Evolutionary conservation across 2,329 filamentous ascomycete species (phyloP), one percentile per base, ranked within the genome.

Genomic region (Paecilomyces fulvus): DNA sequence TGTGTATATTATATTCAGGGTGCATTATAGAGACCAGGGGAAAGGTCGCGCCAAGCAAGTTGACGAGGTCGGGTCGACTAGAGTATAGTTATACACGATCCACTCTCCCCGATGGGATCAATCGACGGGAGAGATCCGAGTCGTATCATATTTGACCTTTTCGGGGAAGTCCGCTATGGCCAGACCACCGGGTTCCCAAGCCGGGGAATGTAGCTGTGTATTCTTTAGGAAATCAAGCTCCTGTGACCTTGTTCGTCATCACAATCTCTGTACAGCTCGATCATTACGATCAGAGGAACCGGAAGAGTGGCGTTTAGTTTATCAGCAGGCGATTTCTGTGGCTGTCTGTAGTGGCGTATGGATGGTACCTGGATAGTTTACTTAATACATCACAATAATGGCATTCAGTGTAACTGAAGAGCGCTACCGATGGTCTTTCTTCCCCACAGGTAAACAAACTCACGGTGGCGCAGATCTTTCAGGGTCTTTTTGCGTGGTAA

Each of bases 381-480:
- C n/a, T n/a, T n/a, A 55, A 49, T 57, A 53, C 56, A 55, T 58
- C 53, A 51, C 55, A 50, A 56, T 59, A 50, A 56, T 59, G 54
- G 52, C 53, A 52, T 57, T 54, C 56, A 54, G 31, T 57, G 49
- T 54, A 58, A 54, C 48, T 31, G 48, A n/a, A 57, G 54, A 55
- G 60, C 25, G 48, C 60, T 46, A 49, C 52, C 50, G 37, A 53
- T 58, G 59, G 49, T 43, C 56, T 57, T 55, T 43, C 56, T 57
- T 55, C 53, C 57, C 56, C 54, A 57, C 48, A 54, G 58, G 17
- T 33, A 56, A 58, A 56, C 58, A 55, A n/a, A n/a, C n/a, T n/a
- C 54, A 56, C 58, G 61, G 55, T 59, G 56, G 53, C 50, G 62
- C 31, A 58, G 63, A 65, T 67, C 63, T 61, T 51, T 52, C 52